These are phyloP conservation scores for Saccharomycopsis sp. DNA, from an alignment of 805 yeast species.

Conservation along the genomic window DNA sequence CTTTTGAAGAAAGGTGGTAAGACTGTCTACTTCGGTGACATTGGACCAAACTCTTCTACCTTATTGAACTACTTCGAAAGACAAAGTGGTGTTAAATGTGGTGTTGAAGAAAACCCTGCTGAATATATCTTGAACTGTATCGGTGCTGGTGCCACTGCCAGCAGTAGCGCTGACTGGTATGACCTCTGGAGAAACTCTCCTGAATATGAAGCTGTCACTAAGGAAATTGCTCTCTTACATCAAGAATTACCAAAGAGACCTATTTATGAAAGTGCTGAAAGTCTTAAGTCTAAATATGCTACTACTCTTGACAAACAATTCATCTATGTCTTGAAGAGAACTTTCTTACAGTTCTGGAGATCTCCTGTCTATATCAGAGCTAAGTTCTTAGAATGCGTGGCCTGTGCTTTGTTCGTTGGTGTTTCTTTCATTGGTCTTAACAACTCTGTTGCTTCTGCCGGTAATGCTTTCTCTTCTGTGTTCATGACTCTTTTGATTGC, in stretches of 20 bases:
- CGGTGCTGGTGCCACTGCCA: constrained; percentile 41
- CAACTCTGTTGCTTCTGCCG: constrained; percentile 35
- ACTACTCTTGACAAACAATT: constrained; percentile 25
- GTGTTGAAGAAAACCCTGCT: constrained; percentile 35
- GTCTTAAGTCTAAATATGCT: constrained; percentile 27
- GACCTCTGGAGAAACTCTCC: constrained; percentile 23
- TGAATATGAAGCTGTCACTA: constrained; percentile 26
- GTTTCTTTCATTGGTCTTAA: constrained; percentile 39
- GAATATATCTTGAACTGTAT: constrained; percentile 41
- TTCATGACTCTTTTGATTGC: constrained; percentile 40
- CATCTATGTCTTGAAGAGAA: constrained; percentile 33
- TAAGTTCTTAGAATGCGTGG: constrained; percentile 38
- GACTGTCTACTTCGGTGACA: constrained; percentile 69
- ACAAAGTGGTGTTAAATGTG: constrained; percentile 34
- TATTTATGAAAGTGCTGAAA: constrained; percentile 24
- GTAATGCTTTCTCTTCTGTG: constrained; percentile 42
- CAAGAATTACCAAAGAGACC: constrained; percentile 22
- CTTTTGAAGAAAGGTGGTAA: constrained; percentile 65
- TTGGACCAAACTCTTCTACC: constrained; percentile 49
- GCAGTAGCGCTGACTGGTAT: constrained; percentile 28
- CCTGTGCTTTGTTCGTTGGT: constrained; percentile 44
- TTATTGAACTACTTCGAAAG: constrained; percentile 41
- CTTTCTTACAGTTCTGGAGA: constrained; percentile 39
- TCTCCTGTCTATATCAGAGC: constrained; percentile 43
- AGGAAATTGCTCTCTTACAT: constrained; percentile 28